These are phyloP conservation scores for Oleoguttula mirabilis DNA, from an alignment of 495 filamentous ascomycete genomes.

Conservation along the genomic window DNA sequence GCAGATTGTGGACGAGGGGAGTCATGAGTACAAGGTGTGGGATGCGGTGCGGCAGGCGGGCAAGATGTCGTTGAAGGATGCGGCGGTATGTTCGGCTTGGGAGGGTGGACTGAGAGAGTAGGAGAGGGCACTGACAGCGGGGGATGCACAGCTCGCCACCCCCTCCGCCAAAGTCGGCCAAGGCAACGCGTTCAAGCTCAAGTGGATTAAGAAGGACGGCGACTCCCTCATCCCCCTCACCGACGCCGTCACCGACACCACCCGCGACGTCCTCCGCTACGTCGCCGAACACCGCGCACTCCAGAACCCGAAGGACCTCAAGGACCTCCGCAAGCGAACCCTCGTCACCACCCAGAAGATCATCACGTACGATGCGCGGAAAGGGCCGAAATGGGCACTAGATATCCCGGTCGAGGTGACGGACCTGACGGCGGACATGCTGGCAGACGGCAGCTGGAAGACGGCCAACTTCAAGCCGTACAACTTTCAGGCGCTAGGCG, in stretches of 20 bases:
- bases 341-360: constrained; percentile 69
- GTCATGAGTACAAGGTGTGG: constrained; percentile 91
- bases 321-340: constrained; percentile 82
- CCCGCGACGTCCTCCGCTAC: constrained; percentile 55
- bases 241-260: constrained; percentile 57
- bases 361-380: constrained; percentile 68
- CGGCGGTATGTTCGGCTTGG: too few species aligned
- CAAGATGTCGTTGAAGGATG: constrained; percentile 67
- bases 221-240: constrained; percentile 26
- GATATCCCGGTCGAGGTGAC: constrained; percentile 89
- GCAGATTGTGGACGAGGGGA: constrained; percentile 68
- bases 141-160: constrained; percentile 52
- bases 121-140: too few species aligned
- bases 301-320: constrained; percentile 56
- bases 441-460: constrained; percentile 70
- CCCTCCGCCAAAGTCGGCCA: constrained; percentile 83
- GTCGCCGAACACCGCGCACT: constrained; percentile 57
- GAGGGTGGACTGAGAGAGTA: too few species aligned
- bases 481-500: constrained; percentile 89
- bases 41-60: constrained; percentile 65
- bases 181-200: constrained; percentile 89
- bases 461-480: constrained; percentile 86
- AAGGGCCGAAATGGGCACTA: constrained; percentile 74
- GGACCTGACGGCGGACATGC: constrained; percentile 88
- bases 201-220: constrained; percentile 82